Evolutionary conservation across 2,329 filamentous ascomycete species (phyloP), one percentile per base, ranked within the genome.

Genomic region (Aspergillus sp.): DNA sequence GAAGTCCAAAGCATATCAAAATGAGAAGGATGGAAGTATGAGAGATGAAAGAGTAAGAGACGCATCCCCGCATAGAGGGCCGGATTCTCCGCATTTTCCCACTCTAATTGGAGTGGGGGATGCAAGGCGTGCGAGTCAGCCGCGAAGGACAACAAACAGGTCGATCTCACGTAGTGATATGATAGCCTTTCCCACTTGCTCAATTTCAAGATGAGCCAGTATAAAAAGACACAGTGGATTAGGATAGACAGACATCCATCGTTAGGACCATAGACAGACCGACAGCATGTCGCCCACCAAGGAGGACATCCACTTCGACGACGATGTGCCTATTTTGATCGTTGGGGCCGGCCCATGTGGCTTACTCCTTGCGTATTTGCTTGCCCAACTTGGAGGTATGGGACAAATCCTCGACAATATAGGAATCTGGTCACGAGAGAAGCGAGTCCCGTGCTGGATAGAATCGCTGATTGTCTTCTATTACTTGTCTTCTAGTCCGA

Each of bases 291-390:
- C 53, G 3, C 53, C 53, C 4, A 39, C 41, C 8, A 21, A 44
- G 41, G 23, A 55, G 23, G 39, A 36, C 1, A 10, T n/a, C 25
- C 23, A 36, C 27, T 44, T 17, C 41, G 27, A 30, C 15, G 39
- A 55, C 25, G 25, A 55, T 39, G 39, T 55, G 39, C 53, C 39
- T 5, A 27, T 55, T 8, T 21, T 44, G 39, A 55, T 55, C 27
- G 27, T 55, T 7, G 53, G 53, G 30, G 53, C 38, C 15, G 53
- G 53, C 15, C 53, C 53, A 23, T 55, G 53, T 30, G 53, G 53
- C 39, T 17, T 55, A 30, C 25, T 55, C 39, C 53, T 32, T n/a
- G 53, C 53, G 8, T 55, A 55, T 41, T 36, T 55, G 8, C 39
- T 55, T 5, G 53, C 53, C 19, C 53, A 55, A 21, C 23, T 55